A percentile compares a stretch with the other conserved stretches of the same genome.
These are phyloP conservation scores for Trichoderma simmonsii DNA, from an alignment of 2,329 filamentous ascomycete genomes.

Conservation along the genomic window DNA sequence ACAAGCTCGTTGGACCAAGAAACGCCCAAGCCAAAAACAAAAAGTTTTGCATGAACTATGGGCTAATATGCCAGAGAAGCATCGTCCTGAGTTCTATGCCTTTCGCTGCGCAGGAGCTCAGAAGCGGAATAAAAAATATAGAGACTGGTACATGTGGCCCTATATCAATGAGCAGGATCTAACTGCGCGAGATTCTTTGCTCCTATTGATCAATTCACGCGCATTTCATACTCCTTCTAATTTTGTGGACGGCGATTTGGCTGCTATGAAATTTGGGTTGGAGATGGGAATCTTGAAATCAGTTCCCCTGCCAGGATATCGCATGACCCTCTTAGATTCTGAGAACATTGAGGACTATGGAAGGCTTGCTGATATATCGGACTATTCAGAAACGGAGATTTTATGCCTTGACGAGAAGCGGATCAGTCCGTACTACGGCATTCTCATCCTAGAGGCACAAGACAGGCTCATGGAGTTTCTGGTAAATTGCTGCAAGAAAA, in stretches of 20 bases:
- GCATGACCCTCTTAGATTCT: conserved; percentile 35
- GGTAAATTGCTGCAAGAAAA: conserved; percentile 41
- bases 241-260: conserved; percentile 48
- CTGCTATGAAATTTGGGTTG: conserved; percentile 31
- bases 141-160: conserved; percentile 47
- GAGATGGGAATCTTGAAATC: conserved; percentile 23
- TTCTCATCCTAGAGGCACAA: conserved; percentile 51
- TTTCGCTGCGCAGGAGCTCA: conserved; percentile 26
- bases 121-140: conserved; percentile 22
- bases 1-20: conserved; percentile 54
- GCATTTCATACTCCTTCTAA: conserved; percentile 43
- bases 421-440: conserved; percentile 44
- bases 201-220: conserved; percentile 51
- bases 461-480: conserved; percentile 47
- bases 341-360: conserved; percentile 34
- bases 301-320: conserved; percentile 31
- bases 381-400: conserved; percentile 36
- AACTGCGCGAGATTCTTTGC: conserved; percentile 39
- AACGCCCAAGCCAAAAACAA: conserved; percentile 41
- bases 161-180: conserved; percentile 59
- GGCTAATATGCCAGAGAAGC: conserved; percentile 47
- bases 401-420: conserved; percentile 36
- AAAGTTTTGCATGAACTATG: conserved; percentile 46
- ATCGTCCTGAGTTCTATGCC: conserved; percentile 51
- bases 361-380: conserved; percentile 33